A percentile compares a stretch with the other conserved stretches of the same genome.
These are phyloP conservation scores for Eimeria acervulina DNA, from an alignment of 169 alveolate genomes.

Conservation along the genomic window DNA sequence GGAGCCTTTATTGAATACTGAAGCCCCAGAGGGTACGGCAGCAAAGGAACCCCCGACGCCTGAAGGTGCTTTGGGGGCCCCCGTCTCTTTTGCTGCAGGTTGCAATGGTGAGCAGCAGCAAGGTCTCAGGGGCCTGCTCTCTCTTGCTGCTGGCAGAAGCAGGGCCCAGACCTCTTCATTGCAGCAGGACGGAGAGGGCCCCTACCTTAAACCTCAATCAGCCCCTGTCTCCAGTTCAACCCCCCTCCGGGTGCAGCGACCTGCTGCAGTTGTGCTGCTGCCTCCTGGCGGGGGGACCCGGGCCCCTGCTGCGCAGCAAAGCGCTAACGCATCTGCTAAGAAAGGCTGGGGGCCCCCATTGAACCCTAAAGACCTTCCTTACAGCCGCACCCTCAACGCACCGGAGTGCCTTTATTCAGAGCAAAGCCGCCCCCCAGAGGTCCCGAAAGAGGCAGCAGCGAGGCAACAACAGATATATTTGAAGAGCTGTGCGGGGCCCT, in stretches of 20 bases:
- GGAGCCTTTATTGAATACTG: background rate
- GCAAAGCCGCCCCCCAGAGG: constrained; percentile 11
- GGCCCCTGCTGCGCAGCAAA: background rate
- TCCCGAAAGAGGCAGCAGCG: background rate
- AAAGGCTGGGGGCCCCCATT: background rate
- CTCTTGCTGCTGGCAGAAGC: background rate
- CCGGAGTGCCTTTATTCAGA: background rate
- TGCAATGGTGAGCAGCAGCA: background rate
- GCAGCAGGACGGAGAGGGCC: background rate
- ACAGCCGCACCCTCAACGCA: background rate
- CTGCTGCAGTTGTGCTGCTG: constrained; percentile 26
- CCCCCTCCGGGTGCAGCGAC: background rate
- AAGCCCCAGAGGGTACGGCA: background rate
- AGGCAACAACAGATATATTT: background rate
- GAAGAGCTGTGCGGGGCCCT: too few relatives aligned
- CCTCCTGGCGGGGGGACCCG: background rate
- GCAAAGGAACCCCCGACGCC: background rate
- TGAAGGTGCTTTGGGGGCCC: background rate
- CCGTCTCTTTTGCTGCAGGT: background rate
- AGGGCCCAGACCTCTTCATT: background rate
- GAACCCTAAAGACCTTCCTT: background rate
- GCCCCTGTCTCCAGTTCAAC: background rate
- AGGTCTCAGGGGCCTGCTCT: background rate
- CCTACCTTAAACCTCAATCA: background rate
- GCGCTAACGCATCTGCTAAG: background rate